Evolutionary conservation across 495 filamentous ascomycete genomes (phyloP), one percentile per base, ranked within the genome.

Genomic region (Penicillium pulvis): DNA sequence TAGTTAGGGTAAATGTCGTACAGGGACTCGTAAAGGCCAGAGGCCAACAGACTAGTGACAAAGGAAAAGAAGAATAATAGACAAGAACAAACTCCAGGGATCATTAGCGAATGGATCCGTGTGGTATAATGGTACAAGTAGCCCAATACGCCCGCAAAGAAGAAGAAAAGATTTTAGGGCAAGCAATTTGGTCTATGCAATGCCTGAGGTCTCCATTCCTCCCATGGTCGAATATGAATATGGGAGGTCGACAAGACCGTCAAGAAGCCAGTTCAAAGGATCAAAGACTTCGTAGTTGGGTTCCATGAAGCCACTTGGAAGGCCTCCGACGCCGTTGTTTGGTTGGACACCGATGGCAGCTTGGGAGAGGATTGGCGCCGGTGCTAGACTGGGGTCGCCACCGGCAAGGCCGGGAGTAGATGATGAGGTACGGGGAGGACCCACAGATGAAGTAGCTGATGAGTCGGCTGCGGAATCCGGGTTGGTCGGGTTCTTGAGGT

Each of bases 241-340:
- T 53, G 90, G 90, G 65, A 94, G 86, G 69, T 93, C 90, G 55
- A 92, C 81, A 51, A 92, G 74, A 20, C 89, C 89, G 66, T 97
- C 92, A 48, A 97, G 79, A 77, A 93, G 87, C 92, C 92, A 96
- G 70, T 91, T 90, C 65, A 96, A 75, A 1, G 92, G 90, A 75
- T 97, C 92, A 68, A 92, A 95, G 44, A 92, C 87, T 64, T 93
- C 90, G 71, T 90, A 91, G 55, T 84, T 87, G 26, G 83, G 76
- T 65, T 86, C 82, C 62, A 86, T 79, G 70, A 87, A 84, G 55
- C 81, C 81, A 69, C 74, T 80, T 60, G 68, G 75, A 47, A 75
- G 73, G 62, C 67, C 75, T 63, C 59, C 73, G n/a, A 82, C 63
- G 20, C 67, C 73, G 57, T 71, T 77, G 6, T 31, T 55, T 44